Evolutionary conservation across 352 stramenopile species (phyloP), one percentile per base, ranked within the genome.

Genomic region (Phytophthora rubi): DNA sequence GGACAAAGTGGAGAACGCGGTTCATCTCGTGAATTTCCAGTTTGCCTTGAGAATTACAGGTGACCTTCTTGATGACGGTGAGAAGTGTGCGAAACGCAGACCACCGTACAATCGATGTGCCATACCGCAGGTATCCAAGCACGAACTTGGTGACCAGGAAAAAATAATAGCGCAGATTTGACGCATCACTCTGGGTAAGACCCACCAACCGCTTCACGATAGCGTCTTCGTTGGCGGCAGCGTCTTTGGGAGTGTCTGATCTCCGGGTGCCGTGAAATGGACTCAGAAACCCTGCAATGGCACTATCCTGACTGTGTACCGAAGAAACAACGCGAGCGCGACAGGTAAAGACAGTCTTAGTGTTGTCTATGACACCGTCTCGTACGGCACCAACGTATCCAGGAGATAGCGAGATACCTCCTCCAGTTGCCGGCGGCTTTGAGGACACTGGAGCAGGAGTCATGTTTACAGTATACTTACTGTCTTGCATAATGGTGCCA

Each of bases 31-130:
- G 66, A 3, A 65, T 32, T 74, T 80, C 73, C 78, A 87, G 9
- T 65, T 86, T 3, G 71, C 73, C 47, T 9, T 48, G 39, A 48
- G 39, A 16, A 48, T 48, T 13, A 18, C 39, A 21, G 6, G 39
- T 48, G 39, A 48, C 15, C 39, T 90, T 91, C 30, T 91, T 83
- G n/a, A 93, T 77, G 6, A 88, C 65, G 9, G 55, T 62, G 23
- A 93, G 71, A 5, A 93, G 64, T 0, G 82, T 77, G 0, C 71
- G 73, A 60, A 93, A 93, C 6, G 85, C 83, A 18, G 80, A 80
- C 65, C 77, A 85, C 0, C 83, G 68, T 6, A 90, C 80, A 28
- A 76, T 62, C 1, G 73, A 62, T 4, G 70, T 62, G 0, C 81
- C 81, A 52, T 81, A 84, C 0, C 82, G 75, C 33, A 91, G 52